These are phyloP conservation scores for Cyclotella baltica DNA, from an alignment of 108 stramenopile genomes.

Conservation along the genomic window DNA sequence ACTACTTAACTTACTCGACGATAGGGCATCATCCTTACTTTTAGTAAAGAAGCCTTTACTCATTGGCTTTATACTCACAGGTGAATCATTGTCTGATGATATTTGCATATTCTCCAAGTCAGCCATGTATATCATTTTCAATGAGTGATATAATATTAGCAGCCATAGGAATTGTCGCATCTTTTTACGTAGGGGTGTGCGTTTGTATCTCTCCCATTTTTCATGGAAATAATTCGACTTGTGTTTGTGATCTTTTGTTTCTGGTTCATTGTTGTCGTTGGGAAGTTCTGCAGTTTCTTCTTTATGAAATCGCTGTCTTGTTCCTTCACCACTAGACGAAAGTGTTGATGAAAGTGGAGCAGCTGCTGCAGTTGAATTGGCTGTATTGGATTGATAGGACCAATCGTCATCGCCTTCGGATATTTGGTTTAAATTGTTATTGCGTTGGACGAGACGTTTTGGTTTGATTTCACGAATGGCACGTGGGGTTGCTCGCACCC, in stretches of 20 bases:
- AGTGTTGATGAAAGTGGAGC: conserved; percentile 1
- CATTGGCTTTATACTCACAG: conserved; percentile 20
- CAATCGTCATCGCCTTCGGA: conserved; percentile 34
- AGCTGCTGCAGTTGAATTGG: background rate
- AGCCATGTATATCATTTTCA: conserved; percentile 34
- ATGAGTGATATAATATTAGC: conserved; percentile 10
- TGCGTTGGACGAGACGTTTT: conserved; percentile 32
- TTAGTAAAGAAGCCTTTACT: conserved; percentile 1
- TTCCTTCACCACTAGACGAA: conserved; percentile 4
- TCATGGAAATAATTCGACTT: background rate
- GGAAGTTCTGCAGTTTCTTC: conserved; percentile 1
- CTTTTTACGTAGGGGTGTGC: conserved; percentile 14
- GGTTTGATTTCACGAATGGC: conserved; percentile 39
- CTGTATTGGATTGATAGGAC: conserved; percentile 17
- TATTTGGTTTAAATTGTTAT: conserved; percentile 1
- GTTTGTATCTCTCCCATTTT: conserved; percentile 30
- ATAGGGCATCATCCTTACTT: background rate
- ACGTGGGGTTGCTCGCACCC: conserved; percentile 34
- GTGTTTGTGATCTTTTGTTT: background rate
- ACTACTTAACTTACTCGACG: background rate
- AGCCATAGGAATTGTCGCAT: conserved; percentile 23
- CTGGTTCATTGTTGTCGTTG: conserved; percentile 1
- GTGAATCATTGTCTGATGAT: background rate
- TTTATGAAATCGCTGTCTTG: conserved; percentile 5
- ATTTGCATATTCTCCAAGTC: conserved; percentile 32